These are phyloP conservation scores for Corylus americana DNA, from an alignment of 306 rosid species.

Conservation along the genomic window DNA sequence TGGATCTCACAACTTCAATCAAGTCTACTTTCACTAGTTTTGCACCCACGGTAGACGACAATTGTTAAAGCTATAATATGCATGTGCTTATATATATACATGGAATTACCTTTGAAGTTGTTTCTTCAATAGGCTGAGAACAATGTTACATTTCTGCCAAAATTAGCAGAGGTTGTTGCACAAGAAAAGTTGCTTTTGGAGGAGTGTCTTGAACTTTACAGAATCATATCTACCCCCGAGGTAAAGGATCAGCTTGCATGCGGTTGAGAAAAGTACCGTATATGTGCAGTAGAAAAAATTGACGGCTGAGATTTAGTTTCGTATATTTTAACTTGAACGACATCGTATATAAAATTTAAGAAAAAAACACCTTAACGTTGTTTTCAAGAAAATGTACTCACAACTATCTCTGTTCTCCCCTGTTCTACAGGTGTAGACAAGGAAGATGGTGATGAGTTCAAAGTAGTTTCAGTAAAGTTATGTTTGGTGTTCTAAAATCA, in stretches of 20 bases:
- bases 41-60: conserved; percentile 43
- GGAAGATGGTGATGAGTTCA: too few species aligned
- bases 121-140: conserved; percentile 49
- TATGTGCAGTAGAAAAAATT: too few species aligned
- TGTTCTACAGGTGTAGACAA: too few species aligned
- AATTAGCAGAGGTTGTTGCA: conserved; percentile 61
- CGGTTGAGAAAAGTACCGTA: too few species aligned
- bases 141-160: conserved; percentile 47
- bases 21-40: conserved; percentile 41
- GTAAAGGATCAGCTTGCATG: conserved; percentile 23
- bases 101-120: conserved; percentile 14
- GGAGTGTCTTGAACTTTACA: conserved; percentile 56
- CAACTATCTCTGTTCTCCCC: too few species aligned
- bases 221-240: conserved; percentile 50
- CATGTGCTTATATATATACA: not conserved
- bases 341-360: too few species aligned
- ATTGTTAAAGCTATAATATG: not conserved
- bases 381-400: too few species aligned
- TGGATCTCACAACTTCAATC: conserved; percentile 47
- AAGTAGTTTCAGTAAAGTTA: too few species aligned
- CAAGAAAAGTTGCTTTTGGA: conserved; percentile 66
- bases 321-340: too few species aligned
- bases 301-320: too few species aligned
- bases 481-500: too few species aligned
- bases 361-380: too few species aligned